Percentiles rank a stretch among this genome's conserved stretches.
Evolutionary conservation across 352 stramenopile species (phyloP).

Genomic region (Pythium graminicola): DNA sequence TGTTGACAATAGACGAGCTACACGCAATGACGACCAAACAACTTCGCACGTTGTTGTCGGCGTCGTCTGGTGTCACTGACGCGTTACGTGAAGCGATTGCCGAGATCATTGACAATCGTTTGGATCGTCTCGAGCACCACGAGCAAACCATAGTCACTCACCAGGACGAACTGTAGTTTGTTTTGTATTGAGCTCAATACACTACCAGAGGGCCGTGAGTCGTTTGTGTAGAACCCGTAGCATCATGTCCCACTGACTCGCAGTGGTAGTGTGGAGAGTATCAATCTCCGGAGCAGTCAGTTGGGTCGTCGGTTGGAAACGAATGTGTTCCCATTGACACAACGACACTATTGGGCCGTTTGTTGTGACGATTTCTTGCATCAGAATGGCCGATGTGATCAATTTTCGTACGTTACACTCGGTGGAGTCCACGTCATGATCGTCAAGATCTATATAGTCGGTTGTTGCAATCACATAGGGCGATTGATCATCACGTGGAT

Average conservation of each 20-base stretch:
- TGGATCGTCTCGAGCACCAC: constrained; percentile 32
- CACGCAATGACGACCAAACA: constrained; percentile 43
- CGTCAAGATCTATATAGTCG: constrained; percentile 2
- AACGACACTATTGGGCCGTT: not conserved
- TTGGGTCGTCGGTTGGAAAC: not conserved
- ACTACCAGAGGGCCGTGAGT: constrained; percentile 1
- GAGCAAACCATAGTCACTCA: too few relatives aligned
- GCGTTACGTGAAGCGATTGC: constrained; percentile 37
- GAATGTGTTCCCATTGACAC: constrained; percentile 1
- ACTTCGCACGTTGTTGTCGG: constrained; percentile 36
- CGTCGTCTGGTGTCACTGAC: constrained; percentile 22
- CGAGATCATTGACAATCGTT: constrained; percentile 40
- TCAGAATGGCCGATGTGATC: constrained; percentile 1
- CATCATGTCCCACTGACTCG: not conserved
- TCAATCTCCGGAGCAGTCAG: not conserved
- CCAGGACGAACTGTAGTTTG: too few relatives aligned
- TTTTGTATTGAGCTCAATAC: too few relatives aligned
- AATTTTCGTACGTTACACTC: not conserved
- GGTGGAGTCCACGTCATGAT: not conserved
- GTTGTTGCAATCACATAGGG: not conserved
- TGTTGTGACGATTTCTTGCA: not conserved
- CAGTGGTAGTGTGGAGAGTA: not conserved
- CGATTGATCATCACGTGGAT: not conserved
- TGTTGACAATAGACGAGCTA: constrained; percentile 36
- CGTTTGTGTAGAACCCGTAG: constrained; percentile 1